Percentiles rank a stretch among this genome's conserved stretches.
Conservation (phyloP, 305 asterid genomes). For the Rubia peregrina region DNA sequence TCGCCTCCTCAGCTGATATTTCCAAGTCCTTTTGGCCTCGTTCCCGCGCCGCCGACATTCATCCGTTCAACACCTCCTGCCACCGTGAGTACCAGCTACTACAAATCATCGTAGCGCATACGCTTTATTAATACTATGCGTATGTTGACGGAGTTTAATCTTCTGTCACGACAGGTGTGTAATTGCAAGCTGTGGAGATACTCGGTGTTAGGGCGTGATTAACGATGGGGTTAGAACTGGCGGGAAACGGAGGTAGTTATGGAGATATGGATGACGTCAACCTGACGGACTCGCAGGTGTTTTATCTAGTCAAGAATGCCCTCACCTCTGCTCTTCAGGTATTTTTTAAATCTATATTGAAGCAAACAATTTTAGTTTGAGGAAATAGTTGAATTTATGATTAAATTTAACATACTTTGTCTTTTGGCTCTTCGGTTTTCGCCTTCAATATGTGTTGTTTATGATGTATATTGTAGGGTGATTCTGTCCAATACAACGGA, state of each 20-base stretch:
- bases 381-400: neutral
- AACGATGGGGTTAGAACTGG: slow-evolving; percentile 30
- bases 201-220: neutral
- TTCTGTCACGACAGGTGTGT: neutral
- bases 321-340: slow-evolving; percentile 59
- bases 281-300: slow-evolving; percentile 55
- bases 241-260: slow-evolving; percentile 13
- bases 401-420: neutral
- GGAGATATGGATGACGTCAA: slow-evolving; percentile 43
- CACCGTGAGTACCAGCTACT: neutral
- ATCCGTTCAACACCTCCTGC: neutral
- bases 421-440: neutral
- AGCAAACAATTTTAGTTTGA: neutral
- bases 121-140: neutral
- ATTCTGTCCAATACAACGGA: slow-evolving; percentile 45
- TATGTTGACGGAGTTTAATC: neutral
- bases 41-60: slow-evolving; percentile 3
- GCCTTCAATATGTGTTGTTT: neutral
- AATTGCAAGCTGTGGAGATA: too few relatives aligned
- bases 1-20: neutral
- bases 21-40: neutral
- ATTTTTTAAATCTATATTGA: neutral
- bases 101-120: neutral
- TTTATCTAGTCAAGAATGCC: slow-evolving; percentile 48
- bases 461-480: slow-evolving; percentile 38